Conservation (phyloP, 495 filamentous ascomycete genomes). For the Acidomyces sp. region DNA sequence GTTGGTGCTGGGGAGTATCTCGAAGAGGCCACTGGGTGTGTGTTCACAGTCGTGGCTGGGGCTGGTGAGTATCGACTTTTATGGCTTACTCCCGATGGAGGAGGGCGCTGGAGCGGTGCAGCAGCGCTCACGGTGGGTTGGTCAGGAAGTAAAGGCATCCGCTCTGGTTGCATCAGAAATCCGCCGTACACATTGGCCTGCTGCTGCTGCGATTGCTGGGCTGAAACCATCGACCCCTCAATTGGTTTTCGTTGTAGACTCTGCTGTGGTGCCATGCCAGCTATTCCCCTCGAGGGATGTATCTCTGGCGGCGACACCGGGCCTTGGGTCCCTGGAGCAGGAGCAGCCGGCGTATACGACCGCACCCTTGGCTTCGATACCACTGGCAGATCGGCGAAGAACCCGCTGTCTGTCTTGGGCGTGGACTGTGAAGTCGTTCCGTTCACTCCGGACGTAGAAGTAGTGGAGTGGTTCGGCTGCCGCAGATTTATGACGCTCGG, state of each 20-base stretch:
- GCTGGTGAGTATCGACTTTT: conserved; percentile 17
- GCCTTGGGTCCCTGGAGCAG: background rate
- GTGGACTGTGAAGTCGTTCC: background rate
- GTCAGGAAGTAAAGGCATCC: conserved; percentile 29
- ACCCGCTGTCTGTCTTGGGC: conserved; percentile 38
- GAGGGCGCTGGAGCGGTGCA: conserved; percentile 32
- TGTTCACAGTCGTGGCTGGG: conserved; percentile 9
- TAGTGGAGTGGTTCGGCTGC: conserved; percentile 24
- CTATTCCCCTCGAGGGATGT: background rate
- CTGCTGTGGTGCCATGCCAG: conserved; percentile 1
- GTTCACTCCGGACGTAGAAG: conserved; percentile 11
- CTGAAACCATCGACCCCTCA: too few species aligned
- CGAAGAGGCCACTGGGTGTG: conserved; percentile 15
- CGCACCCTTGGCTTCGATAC: conserved; percentile 39
- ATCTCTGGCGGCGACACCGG: background rate
- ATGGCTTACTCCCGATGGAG: conserved; percentile 14
- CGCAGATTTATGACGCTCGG: conserved; percentile 18
- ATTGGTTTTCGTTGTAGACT: background rate
- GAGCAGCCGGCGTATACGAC: conserved; percentile 21
- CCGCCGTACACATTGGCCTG: conserved; percentile 2
- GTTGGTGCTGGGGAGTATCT: conserved; percentile 21
- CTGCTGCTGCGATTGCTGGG: conserved; percentile 4
- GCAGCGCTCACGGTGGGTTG: conserved; percentile 31
- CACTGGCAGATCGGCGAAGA: conserved; percentile 82
- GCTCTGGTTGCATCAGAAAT: conserved; percentile 38